phyloP scores from a whole-genome alignment of 805 yeast species.

The Hanseniaspora lachancei region DNA sequence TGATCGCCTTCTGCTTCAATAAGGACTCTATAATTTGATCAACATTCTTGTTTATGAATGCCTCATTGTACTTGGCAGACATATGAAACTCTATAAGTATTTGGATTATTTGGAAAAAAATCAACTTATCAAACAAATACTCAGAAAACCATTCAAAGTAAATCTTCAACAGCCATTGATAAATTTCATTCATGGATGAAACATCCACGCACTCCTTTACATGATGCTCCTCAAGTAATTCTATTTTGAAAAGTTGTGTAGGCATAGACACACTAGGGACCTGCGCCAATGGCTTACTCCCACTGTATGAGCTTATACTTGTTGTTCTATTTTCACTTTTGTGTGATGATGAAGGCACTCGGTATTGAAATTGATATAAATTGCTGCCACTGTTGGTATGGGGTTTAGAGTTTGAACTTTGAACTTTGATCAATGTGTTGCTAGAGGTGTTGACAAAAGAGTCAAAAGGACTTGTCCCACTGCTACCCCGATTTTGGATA shows the following conservation, averaged over 20 bases:
- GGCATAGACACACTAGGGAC: constrained; percentile 34
- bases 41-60: constrained; percentile 37
- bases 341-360: constrained; percentile 10
- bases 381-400: neutral
- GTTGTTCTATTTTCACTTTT: constrained; percentile 20
- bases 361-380: constrained; percentile 7
- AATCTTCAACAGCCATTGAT: constrained; percentile 40
- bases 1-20: constrained; percentile 32
- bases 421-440: neutral
- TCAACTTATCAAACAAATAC: constrained; percentile 36
- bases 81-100: constrained; percentile 38
- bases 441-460: neutral
- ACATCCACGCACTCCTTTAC: constrained; percentile 36
- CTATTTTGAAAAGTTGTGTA: constrained; percentile 43
- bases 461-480: neutral
- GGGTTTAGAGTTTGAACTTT: neutral
- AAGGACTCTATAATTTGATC: constrained; percentile 36
- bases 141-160: constrained; percentile 43
- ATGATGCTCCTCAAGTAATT: constrained; percentile 36
- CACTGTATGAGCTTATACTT: constrained; percentile 24
- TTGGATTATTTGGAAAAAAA: constrained; percentile 42
- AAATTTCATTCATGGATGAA: constrained; percentile 37
- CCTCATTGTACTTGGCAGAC: constrained; percentile 37
- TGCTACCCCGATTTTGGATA: constrained; percentile 2
- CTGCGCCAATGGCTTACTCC: constrained; percentile 25